A percentile compares a stretch with the other conserved stretches of the same genome.
These are phyloP conservation scores for Apiospora saccharicola DNA, from an alignment of 2,329 filamentous ascomycete genomes.

Conservation along the genomic window DNA sequence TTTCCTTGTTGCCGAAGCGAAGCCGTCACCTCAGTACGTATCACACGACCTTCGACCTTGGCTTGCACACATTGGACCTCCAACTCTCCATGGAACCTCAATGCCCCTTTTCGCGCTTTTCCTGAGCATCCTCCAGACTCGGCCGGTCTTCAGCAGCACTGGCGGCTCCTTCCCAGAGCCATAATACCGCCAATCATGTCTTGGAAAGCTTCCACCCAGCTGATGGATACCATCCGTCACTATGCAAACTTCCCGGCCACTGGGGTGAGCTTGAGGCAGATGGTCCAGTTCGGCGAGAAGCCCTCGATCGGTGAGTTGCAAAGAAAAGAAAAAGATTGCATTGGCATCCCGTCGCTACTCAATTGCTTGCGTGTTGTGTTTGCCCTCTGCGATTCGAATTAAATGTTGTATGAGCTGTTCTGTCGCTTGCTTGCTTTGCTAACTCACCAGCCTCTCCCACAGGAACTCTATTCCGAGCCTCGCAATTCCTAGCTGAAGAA, in stretches of 20 bases:
- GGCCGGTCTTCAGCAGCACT: slow-evolving; percentile 23
- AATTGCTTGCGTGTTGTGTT: slow-evolving; percentile 18
- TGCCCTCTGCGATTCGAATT: neutral
- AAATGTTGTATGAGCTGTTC: neutral
- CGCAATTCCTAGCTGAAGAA: slow-evolving; percentile 98
- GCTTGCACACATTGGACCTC: neutral
- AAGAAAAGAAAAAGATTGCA: too few relatives aligned
- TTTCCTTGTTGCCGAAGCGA: slow-evolving; percentile 25
- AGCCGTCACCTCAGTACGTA: neutral
- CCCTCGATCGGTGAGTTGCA: slow-evolving; percentile 78
- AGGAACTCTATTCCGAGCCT: slow-evolving; percentile 97
- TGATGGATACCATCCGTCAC: slow-evolving; percentile 98
- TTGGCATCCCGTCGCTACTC: slow-evolving; percentile 25
- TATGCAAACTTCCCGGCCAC: slow-evolving; percentile 98
- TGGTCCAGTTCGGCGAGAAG: slow-evolving; percentile 98
- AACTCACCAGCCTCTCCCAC: slow-evolving; percentile 28
- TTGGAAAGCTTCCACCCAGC: slow-evolving; percentile 87
- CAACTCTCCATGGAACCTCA: slow-evolving; percentile 22
- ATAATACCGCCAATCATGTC: slow-evolving; percentile 69
- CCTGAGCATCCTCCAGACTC: slow-evolving; percentile 22
- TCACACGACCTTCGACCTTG: neutral
- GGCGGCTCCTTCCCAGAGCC: slow-evolving; percentile 32
- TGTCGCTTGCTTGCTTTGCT: slow-evolving; percentile 28
- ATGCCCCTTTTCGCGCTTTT: slow-evolving; percentile 21
- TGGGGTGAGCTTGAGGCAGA: slow-evolving; percentile 94